Evolutionary conservation across 2,329 filamentous ascomycete species (phyloP).

Genomic region (Colletotrichum filicis): DNA sequence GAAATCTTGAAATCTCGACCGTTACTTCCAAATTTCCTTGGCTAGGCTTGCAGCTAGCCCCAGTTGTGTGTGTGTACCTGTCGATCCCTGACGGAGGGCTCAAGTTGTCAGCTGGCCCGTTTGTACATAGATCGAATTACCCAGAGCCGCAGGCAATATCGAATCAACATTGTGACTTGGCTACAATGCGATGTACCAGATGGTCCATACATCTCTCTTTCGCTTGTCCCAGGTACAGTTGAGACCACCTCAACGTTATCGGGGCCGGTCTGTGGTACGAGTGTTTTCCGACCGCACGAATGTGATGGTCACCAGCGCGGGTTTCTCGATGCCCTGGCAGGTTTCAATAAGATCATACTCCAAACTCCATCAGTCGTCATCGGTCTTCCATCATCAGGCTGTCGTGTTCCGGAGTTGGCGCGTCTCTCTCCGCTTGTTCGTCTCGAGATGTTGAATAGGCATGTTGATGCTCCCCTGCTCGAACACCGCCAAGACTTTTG

Average conservation of each 20-base stretch:
- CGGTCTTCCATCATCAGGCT: neutral
- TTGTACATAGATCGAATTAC: neutral
- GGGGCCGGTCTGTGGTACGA: neutral
- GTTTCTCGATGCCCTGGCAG: neutral
- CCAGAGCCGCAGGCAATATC: neutral
- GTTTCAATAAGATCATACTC: neutral
- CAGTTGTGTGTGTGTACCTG: neutral
- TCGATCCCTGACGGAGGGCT: too few species aligned
- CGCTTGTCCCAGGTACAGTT: neutral
- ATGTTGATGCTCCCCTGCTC: neutral
- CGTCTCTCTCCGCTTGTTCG: neutral
- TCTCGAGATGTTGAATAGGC: neutral
- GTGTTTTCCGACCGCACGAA: neutral
- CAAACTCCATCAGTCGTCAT: conserved; percentile 2
- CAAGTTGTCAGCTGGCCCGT: neutral
- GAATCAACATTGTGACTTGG: neutral
- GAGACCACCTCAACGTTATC: neutral
- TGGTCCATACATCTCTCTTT: neutral
- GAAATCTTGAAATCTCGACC: conserved; percentile 2
- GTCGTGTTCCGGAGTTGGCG: neutral
- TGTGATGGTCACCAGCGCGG: neutral
- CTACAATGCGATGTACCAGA: neutral
- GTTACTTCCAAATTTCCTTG: neutral
- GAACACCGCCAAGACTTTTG: conserved; percentile 9
- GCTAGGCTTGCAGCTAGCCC: neutral